Evolutionary conservation across 2,329 filamentous ascomycete genomes (phyloP), one percentile per base, ranked within the genome.

Genomic region (Ceratocystis destructans): DNA sequence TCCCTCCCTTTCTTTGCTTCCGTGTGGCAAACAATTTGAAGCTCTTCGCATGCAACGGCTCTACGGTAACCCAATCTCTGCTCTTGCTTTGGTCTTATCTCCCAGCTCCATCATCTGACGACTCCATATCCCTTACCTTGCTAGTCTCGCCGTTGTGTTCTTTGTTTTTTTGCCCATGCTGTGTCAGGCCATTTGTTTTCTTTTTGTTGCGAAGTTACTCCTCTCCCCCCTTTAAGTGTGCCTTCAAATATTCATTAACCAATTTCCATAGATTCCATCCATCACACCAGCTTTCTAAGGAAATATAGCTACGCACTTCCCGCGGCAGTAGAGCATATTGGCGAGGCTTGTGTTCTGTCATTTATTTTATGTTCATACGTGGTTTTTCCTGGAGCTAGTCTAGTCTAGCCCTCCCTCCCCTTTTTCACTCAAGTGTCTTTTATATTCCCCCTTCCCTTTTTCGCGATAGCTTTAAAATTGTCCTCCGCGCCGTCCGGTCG

Each of bases 151-250:
- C 53, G 5, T 25, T 25, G 17, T 2, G 5, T 55, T 25, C 17
- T 57, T 33, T 31, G 1, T 5, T 57, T 33, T 33, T 57, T 57
- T 57, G 2, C 53, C 10, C 3, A 33, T 6, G 5, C 10, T 31
- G 15, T 57, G 53, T 57, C 53, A 57, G 53, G 53, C 53, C 53
- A 57, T 57, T 57, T 57, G 12, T 28, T 57, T 57, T 57, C 53
- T 57, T 57, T 57, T 57, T 57, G 10, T 33, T 53, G 7, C 22
- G 17, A 7, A 53, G n/a, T 7, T 20, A 50, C 46, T 50, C 46
- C 46, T 12, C 48, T 3, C 48, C 48, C 46, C 46, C 46, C 22
- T 22, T 50, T 22, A 7, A 20, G 20, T 10, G n/a, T 50, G 22
- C 22, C 46, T 22, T 50, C 46, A 22, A 8, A 50, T n/a, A 12